Evolutionary conservation across 2,329 filamentous ascomycete genomes (phyloP).

Genomic region (Hypoxylon sp.): DNA sequence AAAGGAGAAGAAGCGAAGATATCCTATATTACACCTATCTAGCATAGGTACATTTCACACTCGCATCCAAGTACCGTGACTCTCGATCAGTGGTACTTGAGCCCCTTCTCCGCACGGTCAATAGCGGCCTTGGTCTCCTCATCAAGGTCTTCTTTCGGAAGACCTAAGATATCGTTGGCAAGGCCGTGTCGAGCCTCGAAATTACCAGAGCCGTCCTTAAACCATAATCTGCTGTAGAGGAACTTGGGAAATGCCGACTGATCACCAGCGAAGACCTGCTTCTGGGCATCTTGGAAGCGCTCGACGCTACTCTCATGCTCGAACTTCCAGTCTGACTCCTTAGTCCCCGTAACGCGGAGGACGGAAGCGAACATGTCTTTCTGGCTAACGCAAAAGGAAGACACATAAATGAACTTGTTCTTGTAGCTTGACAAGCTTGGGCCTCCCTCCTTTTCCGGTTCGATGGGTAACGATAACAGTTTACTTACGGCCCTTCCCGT

Average conservation of each 20-base stretch:
- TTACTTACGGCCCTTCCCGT: slow-evolving; percentile 66
- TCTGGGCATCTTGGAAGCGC: slow-evolving; percentile 65
- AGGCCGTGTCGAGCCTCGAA: slow-evolving; percentile 60
- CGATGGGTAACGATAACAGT: slow-evolving; percentile 64
- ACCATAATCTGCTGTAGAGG: slow-evolving; percentile 72
- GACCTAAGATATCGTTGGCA: slow-evolving; percentile 68
- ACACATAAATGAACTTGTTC: slow-evolving; percentile 67
- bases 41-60: background rate
- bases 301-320: slow-evolving; percentile 61
- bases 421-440: slow-evolving; percentile 61
- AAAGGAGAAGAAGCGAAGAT: background rate
- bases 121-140: slow-evolving; percentile 67
- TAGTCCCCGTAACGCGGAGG: slow-evolving; percentile 70
- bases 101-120: slow-evolving; percentile 49
- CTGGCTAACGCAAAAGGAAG: slow-evolving; percentile 72
- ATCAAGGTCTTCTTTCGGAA: slow-evolving; percentile 73
- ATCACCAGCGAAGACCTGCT: slow-evolving; percentile 61
- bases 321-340: slow-evolving; percentile 73
- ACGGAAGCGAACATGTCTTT: slow-evolving; percentile 75
- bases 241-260: slow-evolving; percentile 62
- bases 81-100: slow-evolving; percentile 45
- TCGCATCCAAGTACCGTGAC: background rate
- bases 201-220: slow-evolving; percentile 57
- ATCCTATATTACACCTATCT: background rate
- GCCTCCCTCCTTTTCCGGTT: slow-evolving; percentile 54